Base-by-base conservation (phyloP, 2,329 filamentous ascomycete genomes). In the Sporothrix brunneoviolacea region DNA sequence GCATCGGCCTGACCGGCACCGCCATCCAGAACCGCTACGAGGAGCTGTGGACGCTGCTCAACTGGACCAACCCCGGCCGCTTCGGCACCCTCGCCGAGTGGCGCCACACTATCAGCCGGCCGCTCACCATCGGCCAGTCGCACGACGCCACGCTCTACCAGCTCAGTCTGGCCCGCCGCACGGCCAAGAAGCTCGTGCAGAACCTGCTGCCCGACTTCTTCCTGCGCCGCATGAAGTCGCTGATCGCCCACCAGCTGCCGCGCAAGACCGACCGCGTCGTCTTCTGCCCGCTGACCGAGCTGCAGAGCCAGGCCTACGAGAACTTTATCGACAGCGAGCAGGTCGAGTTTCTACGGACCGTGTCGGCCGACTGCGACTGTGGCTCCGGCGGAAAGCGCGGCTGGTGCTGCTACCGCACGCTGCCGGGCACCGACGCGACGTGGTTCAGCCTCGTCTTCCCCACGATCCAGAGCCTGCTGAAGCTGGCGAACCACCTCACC, bases 1-100 rank as follows among this genome's bases (percentile, higher is more conserved):
- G 93, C 30, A 91, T 98, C 54, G 93, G 93, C 0, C 74, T 98
- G 8, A 97, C 91, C 0, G 93, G 93, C 2, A 98, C 93, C 0
- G 91, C 91, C 0, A 96, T 98, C 39, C 93, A 98, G 64, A 98
- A 98, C 66, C 93, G 88, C 58, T 98, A 98, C 64, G 89, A 96
- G 63, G 93, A 98, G 65, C 76, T 98, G 1, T 98, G 91, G 91
- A 94, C 90, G 0, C 73, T 98, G 0, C 73, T 98, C 3, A 95
- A 98, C 64, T 98, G 93, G 93, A 91, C 90, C 0, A 93, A 94
- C 59, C 93, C 93, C 0, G 91, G 90, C 0, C 69, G 76, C 41
- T 78, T 83, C 49, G 79, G 79, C 15, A 74, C 73, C 0, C 61
- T 86, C 9, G 71, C 77, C 5, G 86, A 87, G 37, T 98, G 93